Evolutionary conservation across 2,329 filamentous ascomycete genomes (phyloP).

Genomic region (Fusarium paranaense): DNA sequence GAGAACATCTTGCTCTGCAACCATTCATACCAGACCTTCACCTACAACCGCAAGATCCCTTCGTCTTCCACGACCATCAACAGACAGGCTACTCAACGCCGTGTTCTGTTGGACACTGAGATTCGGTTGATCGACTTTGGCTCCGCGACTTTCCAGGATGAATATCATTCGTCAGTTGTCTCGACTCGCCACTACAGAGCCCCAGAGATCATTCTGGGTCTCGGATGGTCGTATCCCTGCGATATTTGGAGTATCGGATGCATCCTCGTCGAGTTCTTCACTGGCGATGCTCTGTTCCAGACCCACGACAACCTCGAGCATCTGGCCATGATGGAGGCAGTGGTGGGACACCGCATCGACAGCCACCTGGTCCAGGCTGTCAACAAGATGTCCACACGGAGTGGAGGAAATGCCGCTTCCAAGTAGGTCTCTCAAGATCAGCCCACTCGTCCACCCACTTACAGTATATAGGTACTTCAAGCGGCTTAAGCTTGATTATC

Average conservation of each 20-base stretch:
- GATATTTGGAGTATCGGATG: constrained; percentile 82
- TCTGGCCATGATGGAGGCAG: constrained; percentile 80
- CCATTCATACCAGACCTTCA: constrained; percentile 75
- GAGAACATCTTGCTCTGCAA: constrained; percentile 77
- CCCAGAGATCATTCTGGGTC: constrained; percentile 76
- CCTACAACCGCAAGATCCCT: constrained; percentile 76
- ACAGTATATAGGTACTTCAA: constrained; percentile 71
- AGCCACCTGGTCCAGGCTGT: constrained; percentile 63
- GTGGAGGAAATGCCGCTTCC: constrained; percentile 69
- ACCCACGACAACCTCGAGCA: constrained; percentile 80
- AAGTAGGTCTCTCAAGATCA: constrained; percentile 62
- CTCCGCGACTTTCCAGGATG: constrained; percentile 78
- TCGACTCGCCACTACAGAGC: constrained; percentile 77
- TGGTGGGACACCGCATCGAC: constrained; percentile 71
- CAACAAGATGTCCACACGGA: constrained; percentile 66
- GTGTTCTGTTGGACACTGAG: constrained; percentile 75
- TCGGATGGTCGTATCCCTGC: constrained; percentile 78
- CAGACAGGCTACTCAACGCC: constrained; percentile 72
- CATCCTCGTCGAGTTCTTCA: constrained; percentile 79
- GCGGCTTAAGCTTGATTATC: constrained; percentile 73
- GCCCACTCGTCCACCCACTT: constrained; percentile 26
- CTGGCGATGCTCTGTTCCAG: constrained; percentile 77
- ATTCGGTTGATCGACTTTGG: constrained; percentile 79
- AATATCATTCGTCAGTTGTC: constrained; percentile 79
- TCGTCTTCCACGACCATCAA: constrained; percentile 71